Evolutionary conservation across 139 green algal genomes (phyloP), one percentile per base, ranked within the genome.

Genomic region (Asterochloris sp.): DNA sequence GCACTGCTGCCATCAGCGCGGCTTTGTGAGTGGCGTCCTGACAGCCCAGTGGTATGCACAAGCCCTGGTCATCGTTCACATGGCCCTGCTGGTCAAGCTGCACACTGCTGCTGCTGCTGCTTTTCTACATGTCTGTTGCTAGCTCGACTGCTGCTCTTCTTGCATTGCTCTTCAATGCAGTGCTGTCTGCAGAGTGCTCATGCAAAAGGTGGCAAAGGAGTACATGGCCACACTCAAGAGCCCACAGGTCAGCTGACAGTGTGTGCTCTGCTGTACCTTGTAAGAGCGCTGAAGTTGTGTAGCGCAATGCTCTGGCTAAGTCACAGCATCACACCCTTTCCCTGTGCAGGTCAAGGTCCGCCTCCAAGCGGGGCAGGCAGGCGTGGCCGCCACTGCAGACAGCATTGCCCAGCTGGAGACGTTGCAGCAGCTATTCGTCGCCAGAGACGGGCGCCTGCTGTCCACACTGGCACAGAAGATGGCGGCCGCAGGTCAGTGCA

Each of bases 121-220:
- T n/a, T n/a, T n/a, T n/a, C n/a, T n/a, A 16, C 64, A 69, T 69
- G 64, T 24, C 15, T 69, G 16, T 14, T 16, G 16, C 14, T 14
- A 69, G 16, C 16, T 14, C 64, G 64, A 24, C 15, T 69, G 23
- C 23, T 29, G 71, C 17, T 76, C 23, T 60, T 2, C 4, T 6
- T 38, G 14, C 26, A 60, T 62, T 76, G 71, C 15, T 9, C 1
- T 8, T 38, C 1, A 21, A 60, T 76, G n/a, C 24, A 76, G 71
- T 71, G 19, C 23, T 83, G 64, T 28, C 6, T 74, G 54, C 79
- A 92, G 89, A 23, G 92, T 96, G 64, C 84, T 95, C 4, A 94
- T 96, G 90, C 92, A 95, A 74, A 95, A 96, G 86, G 90, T 92
- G 26, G 88, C 88, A 68, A 92, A 92, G 84, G 89, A 93, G 84